Evolutionary conservation across 345 rosid genomes (phyloP).

Genomic region (Hevea brasiliensis): DNA sequence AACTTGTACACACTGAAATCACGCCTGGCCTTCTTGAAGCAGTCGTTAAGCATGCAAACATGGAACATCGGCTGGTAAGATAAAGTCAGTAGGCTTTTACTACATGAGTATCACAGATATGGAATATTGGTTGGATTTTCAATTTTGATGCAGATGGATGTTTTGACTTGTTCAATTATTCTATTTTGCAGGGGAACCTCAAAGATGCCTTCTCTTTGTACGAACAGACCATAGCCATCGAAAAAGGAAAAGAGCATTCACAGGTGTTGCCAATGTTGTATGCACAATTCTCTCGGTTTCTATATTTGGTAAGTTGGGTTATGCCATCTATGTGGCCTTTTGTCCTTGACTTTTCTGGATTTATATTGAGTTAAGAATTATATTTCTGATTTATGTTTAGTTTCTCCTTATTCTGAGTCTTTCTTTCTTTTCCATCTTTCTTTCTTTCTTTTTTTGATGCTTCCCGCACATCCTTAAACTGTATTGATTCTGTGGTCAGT

Average conservation of each 20-base stretch:
- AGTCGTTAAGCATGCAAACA: constrained; percentile 87
- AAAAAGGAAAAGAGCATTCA: constrained; percentile 91
- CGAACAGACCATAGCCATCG: constrained; percentile 92
- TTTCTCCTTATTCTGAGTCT: too few species aligned
- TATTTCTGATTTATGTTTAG: not conserved
- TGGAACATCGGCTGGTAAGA: constrained; percentile 86
- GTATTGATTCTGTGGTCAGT: not conserved
- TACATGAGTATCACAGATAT: not conserved
- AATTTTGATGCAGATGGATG: constrained; percentile 4
- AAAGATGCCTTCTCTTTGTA: constrained; percentile 74
- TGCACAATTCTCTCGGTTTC: constrained; percentile 84
- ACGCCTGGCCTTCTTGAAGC: constrained; percentile 97
- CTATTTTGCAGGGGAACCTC: constrained; percentile 64
- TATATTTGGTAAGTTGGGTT: constrained; percentile 60
- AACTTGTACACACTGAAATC: constrained; percentile 77
- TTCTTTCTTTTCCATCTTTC: not conserved
- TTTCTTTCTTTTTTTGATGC: not conserved
- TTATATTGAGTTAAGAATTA: not conserved
- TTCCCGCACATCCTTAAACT: not conserved
- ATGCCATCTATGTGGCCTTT: not conserved
- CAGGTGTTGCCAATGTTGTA: constrained; percentile 69
- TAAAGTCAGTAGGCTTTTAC: constrained; percentile 18
- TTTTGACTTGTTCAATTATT: constrained; percentile 24
- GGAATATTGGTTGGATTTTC: constrained; percentile 7
- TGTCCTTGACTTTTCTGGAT: not conserved